Percentiles rank a stretch among this genome's conserved stretches.
Conservation (phyloP, 169 alveolate genomes). For the Plasmodium vivax region DNA sequence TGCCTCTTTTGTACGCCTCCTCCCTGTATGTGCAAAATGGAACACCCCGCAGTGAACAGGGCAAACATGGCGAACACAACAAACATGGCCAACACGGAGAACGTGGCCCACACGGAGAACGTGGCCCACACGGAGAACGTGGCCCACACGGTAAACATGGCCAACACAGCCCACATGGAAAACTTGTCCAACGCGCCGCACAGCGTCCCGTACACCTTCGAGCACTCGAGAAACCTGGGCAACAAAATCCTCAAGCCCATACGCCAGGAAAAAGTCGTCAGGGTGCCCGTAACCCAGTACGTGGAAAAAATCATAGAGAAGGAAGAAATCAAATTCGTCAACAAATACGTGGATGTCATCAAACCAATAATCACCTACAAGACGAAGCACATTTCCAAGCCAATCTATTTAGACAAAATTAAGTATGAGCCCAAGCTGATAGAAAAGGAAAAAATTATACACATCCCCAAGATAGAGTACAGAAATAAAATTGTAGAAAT, state of each 20-base stretch:
- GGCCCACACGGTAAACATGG: neutral
- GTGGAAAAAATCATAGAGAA: slow-evolving; percentile 70
- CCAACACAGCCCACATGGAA: neutral
- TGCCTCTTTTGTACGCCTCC: neutral
- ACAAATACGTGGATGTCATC: slow-evolving; percentile 68
- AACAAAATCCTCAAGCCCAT: slow-evolving; percentile 71
- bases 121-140: neutral
- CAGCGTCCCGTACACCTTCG: slow-evolving; percentile 50
- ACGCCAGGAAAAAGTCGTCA: slow-evolving; percentile 71
- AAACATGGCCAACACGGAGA: too few relatives aligned
- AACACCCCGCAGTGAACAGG: slow-evolving; percentile 6
- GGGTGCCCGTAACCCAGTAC: slow-evolving; percentile 69
- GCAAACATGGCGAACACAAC: neutral
- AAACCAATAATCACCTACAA: slow-evolving; percentile 71
- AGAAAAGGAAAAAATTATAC: slow-evolving; percentile 72
- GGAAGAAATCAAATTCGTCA: slow-evolving; percentile 66
- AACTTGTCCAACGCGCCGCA: neutral
- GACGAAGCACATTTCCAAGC: slow-evolving; percentile 69
- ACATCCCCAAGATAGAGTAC: slow-evolving; percentile 69
- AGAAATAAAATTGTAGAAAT: slow-evolving; percentile 74
- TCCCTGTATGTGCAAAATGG: slow-evolving; percentile 17
- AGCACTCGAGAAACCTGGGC: slow-evolving; percentile 56
- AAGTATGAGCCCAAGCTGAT: slow-evolving; percentile 58
- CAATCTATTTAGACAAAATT: slow-evolving; percentile 69
- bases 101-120: neutral